phyloP scores from a whole-genome alignment of 805 yeast species.

The Ogataea trehalophila region DNA sequence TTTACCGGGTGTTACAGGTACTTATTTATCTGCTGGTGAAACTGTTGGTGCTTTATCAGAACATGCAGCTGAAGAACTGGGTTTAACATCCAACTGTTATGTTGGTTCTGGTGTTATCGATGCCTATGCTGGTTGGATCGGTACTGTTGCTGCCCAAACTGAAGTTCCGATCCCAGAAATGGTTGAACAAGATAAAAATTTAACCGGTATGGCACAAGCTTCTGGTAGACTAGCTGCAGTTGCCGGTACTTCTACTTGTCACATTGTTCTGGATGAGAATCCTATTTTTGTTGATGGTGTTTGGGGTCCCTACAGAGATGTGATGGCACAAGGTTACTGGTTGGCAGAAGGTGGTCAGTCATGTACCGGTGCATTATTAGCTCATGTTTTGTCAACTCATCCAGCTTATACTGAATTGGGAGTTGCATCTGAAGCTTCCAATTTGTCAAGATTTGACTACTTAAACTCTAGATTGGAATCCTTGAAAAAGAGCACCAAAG shows the following conservation, averaged over 20 bases:
- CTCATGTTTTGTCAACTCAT: slow-evolving; percentile 82
- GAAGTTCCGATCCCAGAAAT: slow-evolving; percentile 51
- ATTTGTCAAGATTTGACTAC: slow-evolving; percentile 74
- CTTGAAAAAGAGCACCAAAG: slow-evolving; percentile 49
- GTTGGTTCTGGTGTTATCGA: slow-evolving; percentile 97
- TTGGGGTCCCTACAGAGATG: slow-evolving; percentile 98
- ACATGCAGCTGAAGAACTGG: slow-evolving; percentile 74
- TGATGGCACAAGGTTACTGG: slow-evolving; percentile 87
- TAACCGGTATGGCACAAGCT: slow-evolving; percentile 50
- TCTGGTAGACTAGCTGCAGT: slow-evolving; percentile 93
- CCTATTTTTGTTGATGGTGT: slow-evolving; percentile 93
- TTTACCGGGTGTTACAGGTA: slow-evolving; percentile 64
- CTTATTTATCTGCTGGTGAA: slow-evolving; percentile 83
- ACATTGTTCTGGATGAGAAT: slow-evolving; percentile 77
- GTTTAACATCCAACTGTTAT: slow-evolving; percentile 70
- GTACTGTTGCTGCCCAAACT: slow-evolving; percentile 91
- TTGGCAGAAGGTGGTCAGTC: slow-evolving; percentile 99
- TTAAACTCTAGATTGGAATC: slow-evolving; percentile 71
- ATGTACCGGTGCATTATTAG: slow-evolving; percentile 90
- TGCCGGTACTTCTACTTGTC: slow-evolving; percentile 98
- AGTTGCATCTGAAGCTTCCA: slow-evolving; percentile 60
- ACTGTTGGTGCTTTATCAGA: slow-evolving; percentile 68
- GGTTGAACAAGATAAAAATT: slow-evolving; percentile 43
- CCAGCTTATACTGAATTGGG: slow-evolving; percentile 79
- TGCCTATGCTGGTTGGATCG: slow-evolving; percentile 98